phyloP scores from a whole-genome alignment of 345 rosid genomes.

The Euphorbia pulcherrima region DNA sequence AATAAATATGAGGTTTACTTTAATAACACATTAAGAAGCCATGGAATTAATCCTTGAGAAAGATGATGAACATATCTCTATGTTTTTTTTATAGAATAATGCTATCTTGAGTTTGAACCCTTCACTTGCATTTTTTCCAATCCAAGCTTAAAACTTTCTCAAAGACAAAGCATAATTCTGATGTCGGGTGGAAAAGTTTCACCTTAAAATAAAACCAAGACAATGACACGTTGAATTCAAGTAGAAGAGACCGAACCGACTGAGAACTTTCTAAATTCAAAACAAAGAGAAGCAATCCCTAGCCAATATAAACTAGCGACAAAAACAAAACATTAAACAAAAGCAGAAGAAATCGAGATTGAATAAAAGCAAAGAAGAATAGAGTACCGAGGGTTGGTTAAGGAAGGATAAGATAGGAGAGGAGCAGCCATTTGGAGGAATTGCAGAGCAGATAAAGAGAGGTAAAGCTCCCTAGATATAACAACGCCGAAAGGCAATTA shows the following conservation, averaged over 20 bases:
- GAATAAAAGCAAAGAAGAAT: neutral
- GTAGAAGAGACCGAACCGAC: neutral
- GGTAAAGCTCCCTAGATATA: neutral
- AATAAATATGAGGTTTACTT: neutral
- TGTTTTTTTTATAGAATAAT: neutral
- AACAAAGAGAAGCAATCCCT: neutral
- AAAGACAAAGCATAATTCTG: neutral
- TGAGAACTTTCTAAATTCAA: neutral
- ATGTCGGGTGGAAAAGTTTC: neutral
- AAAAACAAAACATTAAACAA: neutral
- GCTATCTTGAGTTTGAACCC: neutral
- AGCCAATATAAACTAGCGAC: neutral
- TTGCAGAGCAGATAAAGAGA: neutral
- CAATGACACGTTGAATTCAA: neutral
- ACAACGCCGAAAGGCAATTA: too few relatives aligned
- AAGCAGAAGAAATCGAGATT: too few relatives aligned
- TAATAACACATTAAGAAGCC: neutral
- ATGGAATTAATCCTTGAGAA: neutral
- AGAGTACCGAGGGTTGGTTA: constrained; percentile 5
- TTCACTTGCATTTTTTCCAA: neutral
- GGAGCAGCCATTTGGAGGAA: constrained; percentile 15
- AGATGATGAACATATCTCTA: neutral
- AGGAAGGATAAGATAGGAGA: constrained; percentile 6
- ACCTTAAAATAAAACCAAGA: neutral
- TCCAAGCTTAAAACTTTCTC: neutral